These are phyloP conservation scores for Botryotinia convoluta DNA, from an alignment of 2,329 filamentous ascomycete species.

Conservation along the genomic window DNA sequence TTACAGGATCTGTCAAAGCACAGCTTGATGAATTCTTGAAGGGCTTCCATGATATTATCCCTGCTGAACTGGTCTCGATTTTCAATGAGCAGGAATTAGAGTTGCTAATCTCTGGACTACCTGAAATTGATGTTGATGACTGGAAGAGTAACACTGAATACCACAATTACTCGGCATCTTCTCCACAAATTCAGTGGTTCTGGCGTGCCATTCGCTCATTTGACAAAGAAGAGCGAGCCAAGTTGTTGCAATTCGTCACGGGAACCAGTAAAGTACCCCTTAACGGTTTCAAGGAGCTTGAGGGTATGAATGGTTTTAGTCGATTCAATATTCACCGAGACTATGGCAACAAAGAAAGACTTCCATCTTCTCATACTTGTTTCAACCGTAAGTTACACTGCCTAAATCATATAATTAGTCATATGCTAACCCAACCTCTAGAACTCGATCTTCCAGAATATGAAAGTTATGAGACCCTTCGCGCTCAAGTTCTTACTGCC, in stretches of 20 bases:
- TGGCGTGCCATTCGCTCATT: constrained; percentile 97
- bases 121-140: constrained; percentile 96
- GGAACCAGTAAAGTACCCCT: constrained; percentile 97
- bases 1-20: constrained; percentile 87
- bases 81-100: constrained; percentile 99
- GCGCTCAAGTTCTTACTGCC: constrained; percentile 85
- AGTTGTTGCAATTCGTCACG: constrained; percentile 95
- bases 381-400: constrained; percentile 82
- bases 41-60: constrained; percentile 98
- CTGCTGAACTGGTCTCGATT: constrained; percentile 88
- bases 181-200: constrained; percentile 98
- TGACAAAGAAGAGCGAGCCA: constrained; percentile 97
- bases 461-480: constrained; percentile 87
- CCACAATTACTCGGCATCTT: constrained; percentile 93
- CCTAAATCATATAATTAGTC: constrained; percentile 15
- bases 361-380: constrained; percentile 96
- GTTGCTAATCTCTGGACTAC: constrained; percentile 90
- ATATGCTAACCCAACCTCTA: constrained; percentile 42
- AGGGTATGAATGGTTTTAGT: constrained; percentile 98
- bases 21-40: constrained; percentile 92
- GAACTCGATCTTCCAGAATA: constrained; percentile 98
- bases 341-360: constrained; percentile 91
- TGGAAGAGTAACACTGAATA: constrained; percentile 99
- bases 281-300: constrained; percentile 97
- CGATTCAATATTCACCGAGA: constrained; percentile 99